Evolutionary conservation across 2,329 filamentous ascomycete genomes (phyloP).

Genomic region (Aspergillus brasiliensis): DNA sequence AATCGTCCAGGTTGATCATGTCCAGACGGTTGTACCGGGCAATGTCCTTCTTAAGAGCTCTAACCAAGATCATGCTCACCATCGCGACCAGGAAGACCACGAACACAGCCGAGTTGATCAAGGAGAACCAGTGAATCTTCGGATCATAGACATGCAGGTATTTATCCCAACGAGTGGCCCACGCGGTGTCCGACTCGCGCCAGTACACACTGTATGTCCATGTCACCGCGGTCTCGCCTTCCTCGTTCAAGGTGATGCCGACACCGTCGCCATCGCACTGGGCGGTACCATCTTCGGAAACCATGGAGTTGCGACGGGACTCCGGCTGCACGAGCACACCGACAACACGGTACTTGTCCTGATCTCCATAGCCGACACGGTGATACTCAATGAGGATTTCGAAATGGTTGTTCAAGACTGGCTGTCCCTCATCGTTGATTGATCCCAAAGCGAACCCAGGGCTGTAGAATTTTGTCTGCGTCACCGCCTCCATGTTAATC

Average conservation of each 20-base stretch:
- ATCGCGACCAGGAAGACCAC: conserved; percentile 89
- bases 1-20: conserved; percentile 84
- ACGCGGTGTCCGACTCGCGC: conserved; percentile 79
- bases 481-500: conserved; percentile 73
- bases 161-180: conserved; percentile 98
- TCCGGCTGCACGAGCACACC: conserved; percentile 85
- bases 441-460: conserved; percentile 82
- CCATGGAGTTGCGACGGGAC: conserved; percentile 63
- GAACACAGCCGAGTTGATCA: conserved; percentile 94
- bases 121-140: conserved; percentile 98
- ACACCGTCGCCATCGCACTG: conserved; percentile 65
- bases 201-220: conserved; percentile 95
- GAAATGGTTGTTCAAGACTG: conserved; percentile 88
- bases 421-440: conserved; percentile 55
- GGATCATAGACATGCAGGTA: conserved; percentile 97
- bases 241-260: conserved; percentile 66
- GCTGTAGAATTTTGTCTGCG: conserved; percentile 79
- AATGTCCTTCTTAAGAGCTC: conserved; percentile 91
- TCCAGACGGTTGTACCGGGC: conserved; percentile 94
- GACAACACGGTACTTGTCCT: conserved; percentile 79
- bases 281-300: conserved; percentile 53
- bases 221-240: conserved; percentile 66
- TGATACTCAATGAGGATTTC: conserved; percentile 94
- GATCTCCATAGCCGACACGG: conserved; percentile 59
- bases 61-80: conserved; percentile 86